phyloP scores from a whole-genome alignment of 345 rosid species.

The Sisymbrium irio region DNA sequence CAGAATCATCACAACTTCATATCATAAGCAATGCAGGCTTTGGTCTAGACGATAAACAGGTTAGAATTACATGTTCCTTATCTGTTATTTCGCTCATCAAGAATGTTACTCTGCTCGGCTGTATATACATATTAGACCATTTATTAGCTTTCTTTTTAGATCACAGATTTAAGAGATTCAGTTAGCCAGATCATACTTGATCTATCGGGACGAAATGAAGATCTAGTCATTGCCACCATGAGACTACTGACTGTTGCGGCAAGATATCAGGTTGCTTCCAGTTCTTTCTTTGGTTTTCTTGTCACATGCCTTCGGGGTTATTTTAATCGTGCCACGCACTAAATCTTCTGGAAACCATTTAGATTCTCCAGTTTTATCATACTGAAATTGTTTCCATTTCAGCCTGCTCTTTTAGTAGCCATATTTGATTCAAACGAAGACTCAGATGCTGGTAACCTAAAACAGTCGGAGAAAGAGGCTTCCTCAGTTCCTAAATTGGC shows the following conservation, averaged over 20 bases:
- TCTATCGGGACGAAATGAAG: slow-evolving; percentile 50
- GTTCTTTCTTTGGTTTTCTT: background rate
- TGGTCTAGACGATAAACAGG: slow-evolving; percentile 75
- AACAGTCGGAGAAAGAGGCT: slow-evolving; percentile 40
- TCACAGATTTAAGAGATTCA: slow-evolving; percentile 54
- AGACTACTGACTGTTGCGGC: slow-evolving; percentile 73
- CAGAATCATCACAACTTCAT: slow-evolving; percentile 55
- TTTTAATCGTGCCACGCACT: background rate
- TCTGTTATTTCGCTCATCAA: slow-evolving; percentile 3
- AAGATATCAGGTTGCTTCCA: slow-evolving; percentile 58
- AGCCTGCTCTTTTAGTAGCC: slow-evolving; percentile 84
- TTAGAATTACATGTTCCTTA: slow-evolving; percentile 36
- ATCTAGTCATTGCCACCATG: slow-evolving; percentile 53
- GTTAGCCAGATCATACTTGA: slow-evolving; percentile 46
- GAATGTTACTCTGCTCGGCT: slow-evolving; percentile 7
- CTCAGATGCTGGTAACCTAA: slow-evolving; percentile 34
- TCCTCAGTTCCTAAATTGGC: slow-evolving; percentile 31
- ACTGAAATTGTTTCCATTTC: slow-evolving; percentile 34
- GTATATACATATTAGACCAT: slow-evolving; percentile 30
- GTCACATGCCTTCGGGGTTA: slow-evolving; percentile 8
- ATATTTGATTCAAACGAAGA: slow-evolving; percentile 46
- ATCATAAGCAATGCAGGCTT: slow-evolving; percentile 50
- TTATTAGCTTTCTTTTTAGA: slow-evolving; percentile 40
- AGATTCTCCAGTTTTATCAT: background rate
- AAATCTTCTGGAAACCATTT: background rate